Evolutionary conservation across 208 protist genomes (phyloP).

Genomic region (Trypanosoma rangeli): DNA sequence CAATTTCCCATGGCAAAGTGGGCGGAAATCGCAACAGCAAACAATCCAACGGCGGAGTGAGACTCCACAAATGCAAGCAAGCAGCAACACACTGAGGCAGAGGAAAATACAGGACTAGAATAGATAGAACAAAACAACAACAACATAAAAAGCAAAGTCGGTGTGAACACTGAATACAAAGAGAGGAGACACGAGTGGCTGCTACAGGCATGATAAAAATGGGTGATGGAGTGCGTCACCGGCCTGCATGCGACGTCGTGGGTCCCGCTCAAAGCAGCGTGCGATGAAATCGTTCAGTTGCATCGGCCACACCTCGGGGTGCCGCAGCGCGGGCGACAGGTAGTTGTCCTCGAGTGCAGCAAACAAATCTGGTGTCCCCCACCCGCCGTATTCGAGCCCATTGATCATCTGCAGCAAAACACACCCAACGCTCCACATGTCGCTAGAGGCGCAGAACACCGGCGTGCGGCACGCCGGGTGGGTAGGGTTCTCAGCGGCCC

Average conservation of each 20-base stretch:
- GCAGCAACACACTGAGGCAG: no score
- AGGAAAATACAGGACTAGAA: background rate
- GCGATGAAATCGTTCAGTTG: conserved; percentile 23
- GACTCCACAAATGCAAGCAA: background rate
- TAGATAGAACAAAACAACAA: conserved; percentile 11
- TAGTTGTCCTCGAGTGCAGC: conserved; percentile 20
- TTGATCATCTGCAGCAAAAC: conserved; percentile 33
- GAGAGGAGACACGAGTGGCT: background rate
- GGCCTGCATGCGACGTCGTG: conserved; percentile 13
- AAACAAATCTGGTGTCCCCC: conserved; percentile 11
- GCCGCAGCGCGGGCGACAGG: conserved; percentile 19
- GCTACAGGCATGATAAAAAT: conserved; percentile 10
- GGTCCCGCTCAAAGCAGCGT: conserved; percentile 32
- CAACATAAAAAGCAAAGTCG: conserved; percentile 9
- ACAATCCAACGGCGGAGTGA: background rate
- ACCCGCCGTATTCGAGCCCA: conserved; percentile 16
- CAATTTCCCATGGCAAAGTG: no score
- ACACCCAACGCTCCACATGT: conserved; percentile 31
- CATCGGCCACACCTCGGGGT: conserved; percentile 26
- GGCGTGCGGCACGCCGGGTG: conserved; percentile 5
- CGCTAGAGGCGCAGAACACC: conserved; percentile 12
- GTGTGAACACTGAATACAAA: background rate
- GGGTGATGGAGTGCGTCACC: conserved; percentile 17
- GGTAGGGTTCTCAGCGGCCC: background rate
- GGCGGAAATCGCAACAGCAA: no score